A percentile compares a stretch with the other conserved stretches of the same genome.
phyloP scores from a whole-genome alignment of 805 yeast genomes.

The Wickerhamomyces bisporus region DNA sequence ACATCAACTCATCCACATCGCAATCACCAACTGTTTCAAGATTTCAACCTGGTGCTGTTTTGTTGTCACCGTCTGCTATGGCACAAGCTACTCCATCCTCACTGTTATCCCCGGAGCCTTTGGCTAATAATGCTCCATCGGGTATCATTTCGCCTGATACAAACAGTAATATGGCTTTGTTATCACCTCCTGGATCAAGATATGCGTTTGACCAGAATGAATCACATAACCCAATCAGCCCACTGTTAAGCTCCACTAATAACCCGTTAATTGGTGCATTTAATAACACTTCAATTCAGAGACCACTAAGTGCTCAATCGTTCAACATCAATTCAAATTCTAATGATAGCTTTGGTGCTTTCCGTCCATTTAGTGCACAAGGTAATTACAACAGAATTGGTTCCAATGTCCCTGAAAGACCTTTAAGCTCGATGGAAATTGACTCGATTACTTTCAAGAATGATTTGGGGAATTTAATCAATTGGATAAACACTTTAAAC shows the following conservation, averaged over 20 bases:
- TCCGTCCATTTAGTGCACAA: constrained; percentile 20
- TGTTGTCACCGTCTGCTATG: constrained; percentile 27
- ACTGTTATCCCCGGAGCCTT: constrained; percentile 12
- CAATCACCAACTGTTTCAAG: constrained; percentile 13
- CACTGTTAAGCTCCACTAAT: constrained; percentile 19
- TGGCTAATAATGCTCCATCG: neutral
- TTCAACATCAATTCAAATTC: constrained; percentile 2
- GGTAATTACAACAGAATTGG: constrained; percentile 1
- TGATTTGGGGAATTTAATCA: constrained; percentile 45
- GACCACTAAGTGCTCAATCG: constrained; percentile 25
- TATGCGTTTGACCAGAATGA: constrained; percentile 23
- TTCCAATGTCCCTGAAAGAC: constrained; percentile 21
- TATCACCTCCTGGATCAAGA: constrained; percentile 36
- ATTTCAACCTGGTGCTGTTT: constrained; percentile 38
- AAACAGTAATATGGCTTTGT: constrained; percentile 26
- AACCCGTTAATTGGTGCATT: constrained; percentile 13
- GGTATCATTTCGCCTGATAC: constrained; percentile 1
- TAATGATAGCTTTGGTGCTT: constrained; percentile 7
- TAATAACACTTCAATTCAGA: constrained; percentile 8
- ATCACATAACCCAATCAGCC: constrained; percentile 19
- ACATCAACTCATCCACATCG: constrained; percentile 4
- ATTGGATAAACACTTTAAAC: constrained; percentile 45
- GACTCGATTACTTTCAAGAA: constrained; percentile 37
- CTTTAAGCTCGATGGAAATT: constrained; percentile 26
- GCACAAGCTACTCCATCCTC: constrained; percentile 7